Evolutionary conservation across 2,329 filamentous ascomycete genomes (phyloP).

Genomic region (Xylaria sp.): DNA sequence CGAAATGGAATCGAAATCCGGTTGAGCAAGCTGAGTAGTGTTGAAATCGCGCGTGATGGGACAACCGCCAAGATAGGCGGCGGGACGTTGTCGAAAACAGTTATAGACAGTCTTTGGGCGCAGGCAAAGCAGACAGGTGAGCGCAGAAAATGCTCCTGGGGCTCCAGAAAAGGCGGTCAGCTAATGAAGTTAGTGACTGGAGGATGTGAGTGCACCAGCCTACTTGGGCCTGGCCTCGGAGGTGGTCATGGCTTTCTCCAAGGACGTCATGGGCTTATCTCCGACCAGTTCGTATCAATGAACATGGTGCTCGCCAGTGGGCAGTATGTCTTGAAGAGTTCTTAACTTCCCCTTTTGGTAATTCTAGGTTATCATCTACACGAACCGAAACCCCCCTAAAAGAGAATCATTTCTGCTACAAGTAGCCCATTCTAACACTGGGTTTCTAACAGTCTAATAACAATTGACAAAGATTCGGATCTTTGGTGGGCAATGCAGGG

Average conservation of each 20-base stretch:
- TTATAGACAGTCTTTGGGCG: slow-evolving; percentile 47
- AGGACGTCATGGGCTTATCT: slow-evolving; percentile 57
- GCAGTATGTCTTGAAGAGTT: slow-evolving; percentile 38
- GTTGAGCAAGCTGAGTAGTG: slow-evolving; percentile 44
- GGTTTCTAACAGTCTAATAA: no score
- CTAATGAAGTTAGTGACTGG: slow-evolving; percentile 44
- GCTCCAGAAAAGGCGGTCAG: background rate
- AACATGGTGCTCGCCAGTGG: slow-evolving; percentile 59
- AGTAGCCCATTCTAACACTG: no score
- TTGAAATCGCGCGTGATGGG: slow-evolving; percentile 45
- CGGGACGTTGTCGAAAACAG: slow-evolving; percentile 45
- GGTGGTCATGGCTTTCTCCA: slow-evolving; percentile 63
- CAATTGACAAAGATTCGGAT: slow-evolving; percentile 51
- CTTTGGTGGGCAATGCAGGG: slow-evolving; percentile 64
- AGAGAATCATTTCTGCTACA: no score
- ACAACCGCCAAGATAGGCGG: slow-evolving; percentile 47
- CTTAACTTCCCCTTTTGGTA: no score
- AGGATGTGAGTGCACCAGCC: slow-evolving; percentile 53
- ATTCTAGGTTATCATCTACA: no score
- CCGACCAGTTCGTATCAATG: slow-evolving; percentile 59
- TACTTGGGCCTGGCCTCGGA: slow-evolving; percentile 57
- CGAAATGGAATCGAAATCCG: slow-evolving; percentile 49
- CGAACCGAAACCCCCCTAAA: no score
- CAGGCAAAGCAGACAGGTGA: slow-evolving; percentile 49
- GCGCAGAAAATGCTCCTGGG: background rate